These are phyloP conservation scores for Carex littledalei DNA, from an alignment of 176 grass and related monocot genomes.

Conservation along the genomic window DNA sequence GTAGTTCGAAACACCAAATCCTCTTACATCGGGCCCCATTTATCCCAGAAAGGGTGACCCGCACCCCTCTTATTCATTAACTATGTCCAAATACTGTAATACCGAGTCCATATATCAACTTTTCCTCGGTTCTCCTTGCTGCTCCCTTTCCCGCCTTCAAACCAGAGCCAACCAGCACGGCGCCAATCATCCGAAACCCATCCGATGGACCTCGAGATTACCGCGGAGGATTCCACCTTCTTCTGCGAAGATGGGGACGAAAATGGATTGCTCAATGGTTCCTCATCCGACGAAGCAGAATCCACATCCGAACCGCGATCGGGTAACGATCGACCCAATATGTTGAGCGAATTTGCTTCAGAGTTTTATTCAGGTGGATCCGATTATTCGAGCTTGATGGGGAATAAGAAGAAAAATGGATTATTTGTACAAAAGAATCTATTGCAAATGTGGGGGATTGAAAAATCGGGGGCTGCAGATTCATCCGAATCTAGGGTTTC, in stretches of 20 bases:
- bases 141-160: slow-evolving; percentile 34
- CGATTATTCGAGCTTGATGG: slow-evolving; percentile 46
- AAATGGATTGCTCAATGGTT: slow-evolving; percentile 31
- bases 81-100: not conserved
- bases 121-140: not conserved
- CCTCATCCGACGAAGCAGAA: slow-evolving; percentile 9
- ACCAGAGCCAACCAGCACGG: not conserved
- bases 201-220: slow-evolving; percentile 24
- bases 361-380: slow-evolving; percentile 59
- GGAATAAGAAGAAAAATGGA: not conserved
- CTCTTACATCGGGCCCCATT: too few species aligned
- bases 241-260: slow-evolving; percentile 30
- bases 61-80: not conserved
- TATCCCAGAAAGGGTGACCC: too few species aligned
- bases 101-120: not conserved
- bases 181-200: not conserved
- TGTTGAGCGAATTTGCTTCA: slow-evolving; percentile 27
- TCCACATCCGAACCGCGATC: not conserved
- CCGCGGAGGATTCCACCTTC: not conserved
- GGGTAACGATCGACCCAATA: not conserved
- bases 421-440: slow-evolving; percentile 47
- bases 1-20: too few species aligned
- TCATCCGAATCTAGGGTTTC: not conserved
- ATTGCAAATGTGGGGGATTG: slow-evolving; percentile 57
- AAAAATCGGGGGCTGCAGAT: slow-evolving; percentile 1